A percentile compares a stretch with the other conserved stretches of the same genome.
Evolutionary conservation across 805 yeast genomes (phyloP).

Genomic region (Zygosaccharomyces bisporus): DNA sequence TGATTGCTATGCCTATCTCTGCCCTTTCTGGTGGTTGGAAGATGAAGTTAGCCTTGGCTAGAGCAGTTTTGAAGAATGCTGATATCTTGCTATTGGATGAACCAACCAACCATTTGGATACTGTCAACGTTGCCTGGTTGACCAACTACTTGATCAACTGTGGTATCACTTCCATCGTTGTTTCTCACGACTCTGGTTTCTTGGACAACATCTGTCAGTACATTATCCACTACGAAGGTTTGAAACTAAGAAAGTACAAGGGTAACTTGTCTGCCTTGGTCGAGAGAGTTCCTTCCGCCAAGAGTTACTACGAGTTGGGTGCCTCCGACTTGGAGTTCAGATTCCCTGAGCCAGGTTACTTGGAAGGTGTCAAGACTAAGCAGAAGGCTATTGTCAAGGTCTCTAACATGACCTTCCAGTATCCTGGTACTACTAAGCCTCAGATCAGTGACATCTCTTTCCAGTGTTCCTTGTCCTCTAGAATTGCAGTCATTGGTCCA

Average conservation of each 20-base stretch:
- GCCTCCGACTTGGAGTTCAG: conserved; percentile 95
- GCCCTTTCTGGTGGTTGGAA: conserved; percentile 99
- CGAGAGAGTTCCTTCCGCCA: conserved; percentile 97
- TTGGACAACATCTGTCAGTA: conserved; percentile 95
- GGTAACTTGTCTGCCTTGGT: conserved; percentile 99
- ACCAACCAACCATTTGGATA: conserved; percentile 99
- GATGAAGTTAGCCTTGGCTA: conserved; percentile 98
- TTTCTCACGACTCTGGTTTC: conserved; percentile 99
- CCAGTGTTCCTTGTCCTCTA: conserved; percentile 98
- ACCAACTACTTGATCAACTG: conserved; percentile 98
- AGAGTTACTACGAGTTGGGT: conserved; percentile 97
- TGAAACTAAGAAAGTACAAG: conserved; percentile 98
- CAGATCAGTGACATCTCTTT: conserved; percentile 86
- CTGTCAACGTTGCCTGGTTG: conserved; percentile 99
- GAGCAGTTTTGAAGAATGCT: conserved; percentile 98
- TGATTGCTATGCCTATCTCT: conserved; percentile 90
- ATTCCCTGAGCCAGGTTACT: conserved; percentile 99
- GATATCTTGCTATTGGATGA: conserved; percentile 96
- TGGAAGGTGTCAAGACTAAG: conserved; percentile 99
- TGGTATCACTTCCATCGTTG: conserved; percentile 97
- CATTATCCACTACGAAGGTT: conserved; percentile 99
- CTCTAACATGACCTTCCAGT: conserved; percentile 96
- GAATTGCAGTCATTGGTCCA: conserved; percentile 99
- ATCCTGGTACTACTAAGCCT: conserved; percentile 97
- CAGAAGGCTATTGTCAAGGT: conserved; percentile 99